phyloP scores from a whole-genome alignment of 2,329 filamentous ascomycete genomes.

The Berkeleyomyces rouxiae region DNA sequence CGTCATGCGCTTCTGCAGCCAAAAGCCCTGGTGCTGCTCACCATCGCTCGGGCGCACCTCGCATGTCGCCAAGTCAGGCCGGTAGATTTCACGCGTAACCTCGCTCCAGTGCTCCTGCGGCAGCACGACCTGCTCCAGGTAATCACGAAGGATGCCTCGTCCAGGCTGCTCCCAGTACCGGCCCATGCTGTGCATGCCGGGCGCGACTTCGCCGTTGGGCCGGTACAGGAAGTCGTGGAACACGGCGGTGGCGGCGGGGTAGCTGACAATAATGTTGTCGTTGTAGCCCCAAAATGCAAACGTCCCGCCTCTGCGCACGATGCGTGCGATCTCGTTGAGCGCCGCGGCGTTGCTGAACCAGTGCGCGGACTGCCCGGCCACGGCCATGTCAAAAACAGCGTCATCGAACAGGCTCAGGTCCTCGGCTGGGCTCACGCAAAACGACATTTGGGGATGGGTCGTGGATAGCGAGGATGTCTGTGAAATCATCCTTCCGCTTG shows the following conservation, averaged over 20 bases:
- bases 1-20: slow-evolving; percentile 37
- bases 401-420: slow-evolving; percentile 33
- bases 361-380: slow-evolving; percentile 42
- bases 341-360: slow-evolving; percentile 45
- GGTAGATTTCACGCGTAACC: slow-evolving; percentile 37
- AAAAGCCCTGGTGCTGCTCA: slow-evolving; percentile 20
- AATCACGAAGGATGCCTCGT: slow-evolving; percentile 34
- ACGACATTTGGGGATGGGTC: slow-evolving; percentile 21
- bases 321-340: slow-evolving; percentile 38
- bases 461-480: slow-evolving; percentile 26
- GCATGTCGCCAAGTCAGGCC: slow-evolving; percentile 29
- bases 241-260: slow-evolving; percentile 33
- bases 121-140: slow-evolving; percentile 34
- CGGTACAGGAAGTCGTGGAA: slow-evolving; percentile 38
- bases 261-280: slow-evolving; percentile 42
- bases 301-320: slow-evolving; percentile 37
- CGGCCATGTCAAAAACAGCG: slow-evolving; percentile 33
- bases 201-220: slow-evolving; percentile 24
- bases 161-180: slow-evolving; percentile 46
- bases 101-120: slow-evolving; percentile 35
- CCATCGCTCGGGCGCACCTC: slow-evolving; percentile 20
- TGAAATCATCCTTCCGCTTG: slow-evolving; percentile 38
- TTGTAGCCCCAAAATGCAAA: slow-evolving; percentile 52
- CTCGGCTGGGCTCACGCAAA: slow-evolving; percentile 35
- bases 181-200: slow-evolving; percentile 34